phyloP scores from a whole-genome alignment of 2,329 filamentous ascomycete genomes.

The Penicillium sp. region DNA sequence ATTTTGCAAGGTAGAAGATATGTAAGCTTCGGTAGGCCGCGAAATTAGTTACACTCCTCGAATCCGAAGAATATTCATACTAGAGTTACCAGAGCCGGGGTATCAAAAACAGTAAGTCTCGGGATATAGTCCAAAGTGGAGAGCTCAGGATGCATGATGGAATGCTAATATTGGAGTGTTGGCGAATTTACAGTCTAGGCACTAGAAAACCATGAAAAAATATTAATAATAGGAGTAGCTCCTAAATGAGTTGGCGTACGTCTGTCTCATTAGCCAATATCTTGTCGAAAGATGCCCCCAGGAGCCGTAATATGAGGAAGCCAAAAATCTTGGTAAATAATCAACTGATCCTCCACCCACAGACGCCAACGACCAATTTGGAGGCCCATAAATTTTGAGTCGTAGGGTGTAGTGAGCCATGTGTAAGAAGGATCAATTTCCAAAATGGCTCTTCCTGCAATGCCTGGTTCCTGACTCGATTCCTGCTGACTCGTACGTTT shows the following conservation, averaged over 20 bases:
- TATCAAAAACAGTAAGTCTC: background rate
- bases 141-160: background rate
- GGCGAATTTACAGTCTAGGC: background rate
- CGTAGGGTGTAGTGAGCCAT: background rate
- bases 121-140: background rate
- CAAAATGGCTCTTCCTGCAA: constrained; percentile 4
- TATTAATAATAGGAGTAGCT: background rate
- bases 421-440: background rate
- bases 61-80: background rate
- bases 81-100: background rate
- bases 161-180: background rate
- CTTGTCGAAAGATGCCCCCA: no score
- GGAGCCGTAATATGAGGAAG: background rate
- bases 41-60: no score
- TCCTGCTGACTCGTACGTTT: background rate
- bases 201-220: background rate
- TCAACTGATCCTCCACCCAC: constrained; percentile 3
- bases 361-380: constrained; percentile 3
- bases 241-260: background rate
- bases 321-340: constrained; percentile 6
- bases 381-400: background rate
- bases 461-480: constrained; percentile 1
- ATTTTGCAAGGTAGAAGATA: no score
- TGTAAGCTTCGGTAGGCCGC: no score
- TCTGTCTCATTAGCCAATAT: background rate